phyloP scores from a whole-genome alignment of 768 basidiomycete species.

The Lactarius vividus region DNA sequence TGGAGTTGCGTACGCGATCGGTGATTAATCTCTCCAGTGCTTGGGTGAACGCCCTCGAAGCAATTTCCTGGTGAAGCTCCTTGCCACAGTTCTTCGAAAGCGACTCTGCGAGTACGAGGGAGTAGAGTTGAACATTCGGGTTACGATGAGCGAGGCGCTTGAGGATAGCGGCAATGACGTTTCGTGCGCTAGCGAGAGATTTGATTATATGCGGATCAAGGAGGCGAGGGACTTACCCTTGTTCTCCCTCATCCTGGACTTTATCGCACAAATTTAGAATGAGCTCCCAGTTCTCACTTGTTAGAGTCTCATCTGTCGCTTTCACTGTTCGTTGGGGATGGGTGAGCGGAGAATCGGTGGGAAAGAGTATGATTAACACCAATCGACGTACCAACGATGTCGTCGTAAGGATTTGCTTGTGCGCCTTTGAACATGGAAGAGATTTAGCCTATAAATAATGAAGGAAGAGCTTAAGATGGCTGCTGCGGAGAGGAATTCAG shows the following conservation, averaged over 20 bases:
- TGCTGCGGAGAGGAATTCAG: slow-evolving; percentile 13
- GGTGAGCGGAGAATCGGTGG: slow-evolving; percentile 9
- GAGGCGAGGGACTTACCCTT: slow-evolving; percentile 56
- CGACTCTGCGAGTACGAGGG: slow-evolving; percentile 83
- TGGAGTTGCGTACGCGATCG: slow-evolving; percentile 61
- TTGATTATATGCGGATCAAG: slow-evolving; percentile 13
- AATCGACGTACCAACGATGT: slow-evolving; percentile 67
- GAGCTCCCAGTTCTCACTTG: slow-evolving; percentile 93
- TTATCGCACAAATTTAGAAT: slow-evolving; percentile 96
- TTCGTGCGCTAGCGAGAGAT: slow-evolving; percentile 68
- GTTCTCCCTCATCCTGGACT: slow-evolving; percentile 83
- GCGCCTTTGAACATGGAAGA: slow-evolving; percentile 65
- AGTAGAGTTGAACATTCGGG: slow-evolving; percentile 94
- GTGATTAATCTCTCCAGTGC: slow-evolving; percentile 82
- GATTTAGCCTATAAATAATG: neutral
- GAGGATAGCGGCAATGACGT: slow-evolving; percentile 77
- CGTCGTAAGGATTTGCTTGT: slow-evolving; percentile 75
- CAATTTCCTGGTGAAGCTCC: slow-evolving; percentile 79
- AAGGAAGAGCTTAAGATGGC: neutral
- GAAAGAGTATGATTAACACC: neutral
- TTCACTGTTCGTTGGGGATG: slow-evolving; percentile 54
- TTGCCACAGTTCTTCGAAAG: slow-evolving; percentile 89
- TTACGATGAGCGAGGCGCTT: slow-evolving; percentile 93
- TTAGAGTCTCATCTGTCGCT: slow-evolving; percentile 97
- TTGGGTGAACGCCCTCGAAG: slow-evolving; percentile 86